These are phyloP conservation scores for Alternaria sp. DNA, from an alignment of 2,329 filamentous ascomycete genomes.

Conservation along the genomic window DNA sequence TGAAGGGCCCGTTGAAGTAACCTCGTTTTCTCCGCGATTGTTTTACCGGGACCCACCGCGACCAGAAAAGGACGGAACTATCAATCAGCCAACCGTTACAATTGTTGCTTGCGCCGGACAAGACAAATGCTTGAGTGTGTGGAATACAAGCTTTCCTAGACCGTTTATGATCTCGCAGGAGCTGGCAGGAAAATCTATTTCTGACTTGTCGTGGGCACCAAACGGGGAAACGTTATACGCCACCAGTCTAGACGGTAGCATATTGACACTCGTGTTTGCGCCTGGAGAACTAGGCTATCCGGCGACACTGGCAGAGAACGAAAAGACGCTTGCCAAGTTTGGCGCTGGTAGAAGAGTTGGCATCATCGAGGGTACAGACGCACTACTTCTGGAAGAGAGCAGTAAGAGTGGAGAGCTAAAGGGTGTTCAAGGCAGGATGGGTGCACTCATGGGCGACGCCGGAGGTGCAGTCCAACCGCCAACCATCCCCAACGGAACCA, in stretches of 20 bases:
- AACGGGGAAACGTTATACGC: constrained; percentile 88
- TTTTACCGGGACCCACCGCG: constrained; percentile 76
- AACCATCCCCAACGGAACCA: constrained; percentile 65
- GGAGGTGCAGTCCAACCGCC: constrained; percentile 57
- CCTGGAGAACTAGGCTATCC: constrained; percentile 90
- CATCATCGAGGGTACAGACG: constrained; percentile 91
- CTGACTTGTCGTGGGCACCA: constrained; percentile 92
- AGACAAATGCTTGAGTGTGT: constrained; percentile 94
- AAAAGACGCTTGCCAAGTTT: constrained; percentile 91
- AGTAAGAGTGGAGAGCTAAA: constrained; percentile 91
- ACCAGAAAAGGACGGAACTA: constrained; percentile 59
- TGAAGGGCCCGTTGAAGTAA: constrained; percentile 96
- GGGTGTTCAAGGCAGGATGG: constrained; percentile 94
- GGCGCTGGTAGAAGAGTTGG: constrained; percentile 89
- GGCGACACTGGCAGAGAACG: constrained; percentile 85
- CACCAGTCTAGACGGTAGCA: constrained; percentile 88
- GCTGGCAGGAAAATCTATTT: constrained; percentile 88
- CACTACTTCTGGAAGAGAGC: constrained; percentile 84
- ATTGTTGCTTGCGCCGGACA: constrained; percentile 97
- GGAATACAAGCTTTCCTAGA: constrained; percentile 95
- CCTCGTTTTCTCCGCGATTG: constrained; percentile 92
- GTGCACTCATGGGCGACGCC: constrained; percentile 93
- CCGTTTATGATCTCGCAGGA: constrained; percentile 92
- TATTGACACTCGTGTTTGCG: constrained; percentile 83
- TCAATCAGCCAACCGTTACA: constrained; percentile 70